Conservation (phyloP, 768 basidiomycete genomes). For the Lyophyllum shimeji region DNA sequence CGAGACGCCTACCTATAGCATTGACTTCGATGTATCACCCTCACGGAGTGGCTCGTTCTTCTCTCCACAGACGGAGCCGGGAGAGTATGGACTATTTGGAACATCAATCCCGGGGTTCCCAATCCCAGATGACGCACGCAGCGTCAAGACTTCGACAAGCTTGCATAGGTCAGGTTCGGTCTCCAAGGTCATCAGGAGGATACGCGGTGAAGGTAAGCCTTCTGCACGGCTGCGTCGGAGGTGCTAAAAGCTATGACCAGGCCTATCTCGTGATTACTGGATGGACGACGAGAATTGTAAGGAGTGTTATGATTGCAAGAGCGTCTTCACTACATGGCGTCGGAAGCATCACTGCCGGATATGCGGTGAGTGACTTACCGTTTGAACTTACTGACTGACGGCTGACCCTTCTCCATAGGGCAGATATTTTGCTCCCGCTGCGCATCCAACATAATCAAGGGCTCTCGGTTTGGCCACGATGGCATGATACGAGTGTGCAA, state of each 20-base stretch:
- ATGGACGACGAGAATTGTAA: slow-evolving; percentile 97
- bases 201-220: slow-evolving; percentile 80
- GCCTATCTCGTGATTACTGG: slow-evolving; percentile 95
- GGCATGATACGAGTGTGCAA: slow-evolving; percentile 98
- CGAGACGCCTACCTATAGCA: slow-evolving; percentile 68
- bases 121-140: slow-evolving; percentile 87
- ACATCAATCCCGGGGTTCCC: slow-evolving; percentile 91
- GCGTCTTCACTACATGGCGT: slow-evolving; percentile 90
- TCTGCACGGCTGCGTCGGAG: slow-evolving; percentile 7
- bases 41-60: slow-evolving; percentile 49
- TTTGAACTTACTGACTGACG: not conserved
- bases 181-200: slow-evolving; percentile 86
- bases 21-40: slow-evolving; percentile 62
- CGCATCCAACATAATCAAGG: slow-evolving; percentile 95
- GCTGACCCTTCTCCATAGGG: slow-evolving; percentile 41
- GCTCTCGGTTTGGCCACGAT: slow-evolving; percentile 88
- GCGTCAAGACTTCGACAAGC: slow-evolving; percentile 74
- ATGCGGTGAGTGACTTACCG: slow-evolving; percentile 60
- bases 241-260: slow-evolving; percentile 34
- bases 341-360: slow-evolving; percentile 98
- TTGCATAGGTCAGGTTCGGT: slow-evolving; percentile 79
- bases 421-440: slow-evolving; percentile 98
- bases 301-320: slow-evolving; percentile 95
- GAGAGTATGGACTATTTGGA: slow-evolving; percentile 59
- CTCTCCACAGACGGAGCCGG: slow-evolving; percentile 53